Evolutionary conservation across 2,329 filamentous ascomycete genomes (phyloP), one percentile per base, ranked within the genome.

Genomic region (Sordariomycetes sp.): DNA sequence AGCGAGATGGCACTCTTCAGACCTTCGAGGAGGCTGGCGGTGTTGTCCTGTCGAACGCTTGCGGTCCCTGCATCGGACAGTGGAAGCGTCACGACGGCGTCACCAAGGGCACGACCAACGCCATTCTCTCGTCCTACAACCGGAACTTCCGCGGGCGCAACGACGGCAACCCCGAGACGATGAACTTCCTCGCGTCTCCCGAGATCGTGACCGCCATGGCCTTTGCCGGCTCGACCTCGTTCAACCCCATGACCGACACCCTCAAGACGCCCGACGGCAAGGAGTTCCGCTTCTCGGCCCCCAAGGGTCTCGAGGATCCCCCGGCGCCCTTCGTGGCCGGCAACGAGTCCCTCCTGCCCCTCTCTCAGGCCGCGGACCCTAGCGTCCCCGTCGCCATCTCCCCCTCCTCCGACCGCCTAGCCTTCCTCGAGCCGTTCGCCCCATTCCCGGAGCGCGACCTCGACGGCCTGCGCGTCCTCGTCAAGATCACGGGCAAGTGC

Each of bases 161-260:
- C 70, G 94, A 99, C 67, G 94, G 94, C 61, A 99, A 99, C 76
- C 85, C 89, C 24, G 85, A 87, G 50, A 99, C 94, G 10, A 96
- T 97, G 91, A 99, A 97, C 78, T 99, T 99, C 75, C 81, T 99
- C 56, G 92, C 94, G 10, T 96, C 91, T 0, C 94, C 94, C 7
- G 94, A 99, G 72, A 83, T 99, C 59, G 94, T 99, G 61, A 97
- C 94, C 4, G 94, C 94, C 55, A 92, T 99, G 85, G 82, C 89
- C 13, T 99, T 95, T 72, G 86, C 91, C 50, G 94, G 94, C 57
- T 84, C 81, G 57, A 97, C 92, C 24, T 94, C 89, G 53, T 99
- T 99, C 78, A 97, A 99, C 75, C 94, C 94, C 32, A 81, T 96
- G 71, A 95, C 89, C 13, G 94, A 99, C 72, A 79, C 80, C 54